Percentiles rank a stretch among this genome's conserved stretches.
Evolutionary conservation across 164 flowering plant genomes (phyloP).

Genomic region (Cinnamomum micranthum): DNA sequence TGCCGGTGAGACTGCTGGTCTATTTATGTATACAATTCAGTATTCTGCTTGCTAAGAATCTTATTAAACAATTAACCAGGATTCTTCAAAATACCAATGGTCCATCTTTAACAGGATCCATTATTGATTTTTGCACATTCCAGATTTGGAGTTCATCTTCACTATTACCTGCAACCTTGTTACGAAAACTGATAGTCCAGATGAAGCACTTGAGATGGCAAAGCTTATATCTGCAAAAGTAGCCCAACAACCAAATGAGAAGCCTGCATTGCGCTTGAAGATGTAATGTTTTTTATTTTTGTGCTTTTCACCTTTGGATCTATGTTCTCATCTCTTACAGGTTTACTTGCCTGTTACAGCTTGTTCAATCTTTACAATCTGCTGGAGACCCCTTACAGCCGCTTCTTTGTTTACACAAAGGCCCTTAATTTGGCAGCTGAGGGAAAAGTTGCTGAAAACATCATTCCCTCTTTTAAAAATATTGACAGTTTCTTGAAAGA

Average conservation of each 20-base stretch:
- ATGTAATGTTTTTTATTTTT: conserved; percentile 44
- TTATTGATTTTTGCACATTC: background rate
- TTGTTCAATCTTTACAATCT: conserved; percentile 89
- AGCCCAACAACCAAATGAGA: conserved; percentile 68
- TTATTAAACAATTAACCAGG: background rate
- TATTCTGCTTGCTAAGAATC: background rate
- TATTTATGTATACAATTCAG: no score
- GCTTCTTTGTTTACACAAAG: conserved; percentile 74
- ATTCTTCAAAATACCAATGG: background rate
- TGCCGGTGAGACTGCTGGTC: background rate
- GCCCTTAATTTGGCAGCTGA: conserved; percentile 66
- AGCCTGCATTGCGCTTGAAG: conserved; percentile 84
- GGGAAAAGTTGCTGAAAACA: conserved; percentile 76
- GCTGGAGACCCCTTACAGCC: conserved; percentile 71
- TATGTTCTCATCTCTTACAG: conserved; percentile 6
- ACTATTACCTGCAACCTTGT: conserved; percentile 87
- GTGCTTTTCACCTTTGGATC: background rate
- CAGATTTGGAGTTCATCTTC: conserved; percentile 88
- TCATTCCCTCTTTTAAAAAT: conserved; percentile 75
- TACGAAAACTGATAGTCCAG: conserved; percentile 60
- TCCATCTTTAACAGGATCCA: background rate
- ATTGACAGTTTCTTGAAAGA: conserved; percentile 83
- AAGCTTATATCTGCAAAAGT: conserved; percentile 64
- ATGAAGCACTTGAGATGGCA: conserved; percentile 78
- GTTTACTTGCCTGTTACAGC: conserved; percentile 36